Evolutionary conservation across 345 rosid species (phyloP).

Genomic region (Dimocarpus longan): DNA sequence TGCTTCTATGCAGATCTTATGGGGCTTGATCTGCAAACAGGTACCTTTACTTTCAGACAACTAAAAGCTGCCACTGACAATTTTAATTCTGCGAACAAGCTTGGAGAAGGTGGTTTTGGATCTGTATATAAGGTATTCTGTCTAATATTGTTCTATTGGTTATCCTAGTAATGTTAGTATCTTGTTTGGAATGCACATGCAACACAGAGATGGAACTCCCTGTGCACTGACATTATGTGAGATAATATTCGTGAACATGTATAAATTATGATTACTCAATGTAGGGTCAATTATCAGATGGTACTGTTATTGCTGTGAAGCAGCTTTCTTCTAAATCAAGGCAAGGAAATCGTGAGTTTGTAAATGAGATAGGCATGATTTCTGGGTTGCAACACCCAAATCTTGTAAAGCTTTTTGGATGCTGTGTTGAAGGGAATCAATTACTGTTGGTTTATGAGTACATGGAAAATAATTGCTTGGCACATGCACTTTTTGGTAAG

Average conservation of each 20-base stretch:
- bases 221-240: background rate
- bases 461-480: slow-evolving; percentile 69
- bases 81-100: slow-evolving; percentile 39
- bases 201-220: background rate
- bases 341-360: slow-evolving; percentile 70
- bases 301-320: slow-evolving; percentile 26
- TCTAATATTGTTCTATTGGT: background rate
- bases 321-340: slow-evolving; percentile 29
- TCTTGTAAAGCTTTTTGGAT: slow-evolving; percentile 38
- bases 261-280: background rate
- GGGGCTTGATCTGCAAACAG: slow-evolving; percentile 41
- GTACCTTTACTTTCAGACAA: slow-evolving; percentile 39
- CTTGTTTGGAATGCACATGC: background rate
- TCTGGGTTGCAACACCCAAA: slow-evolving; percentile 38
- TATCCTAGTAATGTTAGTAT: background rate
- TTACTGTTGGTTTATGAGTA: slow-evolving; percentile 58
- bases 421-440: slow-evolving; percentile 37
- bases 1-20: slow-evolving; percentile 13
- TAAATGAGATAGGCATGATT: slow-evolving; percentile 47
- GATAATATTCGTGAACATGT: background rate
- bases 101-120: slow-evolving; percentile 61
- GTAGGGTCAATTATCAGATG: slow-evolving; percentile 51
- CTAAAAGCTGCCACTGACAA: slow-evolving; percentile 47
- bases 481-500: slow-evolving; percentile 38
- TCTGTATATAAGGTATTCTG: slow-evolving; percentile 44